A percentile compares a stretch with the other conserved stretches of the same genome.
phyloP scores from a whole-genome alignment of 2,329 filamentous ascomycete genomes.

The Xylariaceae sp. region DNA sequence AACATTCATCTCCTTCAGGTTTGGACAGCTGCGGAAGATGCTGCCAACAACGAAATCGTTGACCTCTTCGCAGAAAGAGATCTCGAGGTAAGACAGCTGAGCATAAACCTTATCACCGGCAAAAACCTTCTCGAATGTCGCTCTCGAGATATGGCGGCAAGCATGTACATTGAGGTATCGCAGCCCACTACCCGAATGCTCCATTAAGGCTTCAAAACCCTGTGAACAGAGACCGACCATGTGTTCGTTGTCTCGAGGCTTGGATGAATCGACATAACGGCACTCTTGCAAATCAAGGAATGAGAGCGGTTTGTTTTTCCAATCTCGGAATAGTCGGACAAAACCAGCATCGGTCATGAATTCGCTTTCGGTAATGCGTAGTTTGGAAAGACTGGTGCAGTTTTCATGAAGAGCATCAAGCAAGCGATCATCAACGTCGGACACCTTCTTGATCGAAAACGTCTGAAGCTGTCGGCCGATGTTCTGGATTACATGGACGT shows the following conservation, averaged over 20 bases:
- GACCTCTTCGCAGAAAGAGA: constrained; percentile 76
- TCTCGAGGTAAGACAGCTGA: constrained; percentile 72
- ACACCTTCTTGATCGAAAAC: constrained; percentile 75
- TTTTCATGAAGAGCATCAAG: constrained; percentile 73
- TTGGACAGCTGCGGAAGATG: constrained; percentile 70
- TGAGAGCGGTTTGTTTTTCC: constrained; percentile 74
- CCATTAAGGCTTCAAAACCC: constrained; percentile 83
- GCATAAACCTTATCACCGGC: constrained; percentile 66
- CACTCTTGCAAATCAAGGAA: constrained; percentile 79
- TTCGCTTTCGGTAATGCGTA: constrained; percentile 82
- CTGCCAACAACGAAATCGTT: constrained; percentile 69
- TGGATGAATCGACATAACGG: constrained; percentile 75
- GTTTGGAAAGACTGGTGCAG: constrained; percentile 73
- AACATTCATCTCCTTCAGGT: constrained; percentile 63
- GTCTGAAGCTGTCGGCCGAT: constrained; percentile 75
- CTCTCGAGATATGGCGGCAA: constrained; percentile 78
- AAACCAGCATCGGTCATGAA: constrained; percentile 78
- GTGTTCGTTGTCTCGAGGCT: constrained; percentile 69
- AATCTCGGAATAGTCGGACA: constrained; percentile 73
- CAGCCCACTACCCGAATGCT: constrained; percentile 74
- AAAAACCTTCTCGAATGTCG: constrained; percentile 79
- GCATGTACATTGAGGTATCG: constrained; percentile 78
- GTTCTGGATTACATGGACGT: constrained; percentile 65
- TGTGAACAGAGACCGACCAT: constrained; percentile 75
- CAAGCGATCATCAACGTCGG: constrained; percentile 70